Base-by-base conservation (phyloP, 495 filamentous ascomycete genomes). In the Hyphodiscus hymeniophilus region DNA sequence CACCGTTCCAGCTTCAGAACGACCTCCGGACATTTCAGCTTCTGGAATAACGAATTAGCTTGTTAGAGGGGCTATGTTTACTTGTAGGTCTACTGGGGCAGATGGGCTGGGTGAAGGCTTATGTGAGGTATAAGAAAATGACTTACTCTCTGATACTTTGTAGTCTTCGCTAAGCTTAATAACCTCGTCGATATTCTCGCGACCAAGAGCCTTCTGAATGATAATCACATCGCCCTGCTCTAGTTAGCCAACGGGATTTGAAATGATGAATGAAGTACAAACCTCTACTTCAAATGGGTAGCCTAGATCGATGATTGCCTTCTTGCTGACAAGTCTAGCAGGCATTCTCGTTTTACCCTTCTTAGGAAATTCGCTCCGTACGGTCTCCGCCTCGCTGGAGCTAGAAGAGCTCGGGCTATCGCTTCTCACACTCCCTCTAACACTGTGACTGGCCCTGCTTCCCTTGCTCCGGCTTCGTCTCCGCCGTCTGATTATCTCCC, bases 261-360 rank as follows among this genome's bases (percentile, higher is more conserved):
- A 20, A 22, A 35, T 48, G 32, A 17, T 38, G 52, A 23, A 12
- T 20, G 24, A 17, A 43, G 21, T 10, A 61, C 72, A 36, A 67
- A 91, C 87, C 69, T 94, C 89, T 70, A 92, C 85, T 39, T 85
- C 73, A 59, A 80, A 94, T 1, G 89, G 87, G 68, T 94, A 94
- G 8, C 87, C 85, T 20, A 90, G 68, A 38, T 92, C 85, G 50
- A 88, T 78, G 42, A 95, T 75, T 12, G 87, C 89, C 54, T 77
- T 70, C 61, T 82, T 79, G 57, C 83, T 81, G 32, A 89, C 83
- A 47, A 94, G 71, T 33, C 81, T 75, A 31, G 75, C 74, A 0
- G 89, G 89, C 64, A 95, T 86, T 44, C 83, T 74, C 10, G 89
- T 95, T 72, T 89, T 92, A 50, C 89, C 89, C 60, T 83, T 86